Conservation (phyloP, 2,329 filamentous ascomycete species). For the Talaromyces atroroseus region DNA sequence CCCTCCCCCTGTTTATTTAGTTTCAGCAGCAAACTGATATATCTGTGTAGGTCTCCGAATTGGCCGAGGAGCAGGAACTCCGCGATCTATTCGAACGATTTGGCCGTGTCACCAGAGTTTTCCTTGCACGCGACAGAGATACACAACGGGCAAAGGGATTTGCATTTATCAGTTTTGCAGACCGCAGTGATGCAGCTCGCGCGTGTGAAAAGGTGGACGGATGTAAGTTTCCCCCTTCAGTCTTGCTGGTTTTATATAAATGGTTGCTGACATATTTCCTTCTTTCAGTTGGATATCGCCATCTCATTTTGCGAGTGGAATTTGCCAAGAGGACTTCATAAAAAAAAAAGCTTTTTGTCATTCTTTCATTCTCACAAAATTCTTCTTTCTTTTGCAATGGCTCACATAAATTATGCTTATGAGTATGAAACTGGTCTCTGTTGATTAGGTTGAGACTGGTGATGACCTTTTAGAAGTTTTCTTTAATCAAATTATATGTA, state of each 20-base stretch:
- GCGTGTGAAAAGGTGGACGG: slow-evolving; percentile 98
- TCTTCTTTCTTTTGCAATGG: slow-evolving; percentile 23
- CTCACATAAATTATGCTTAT: neutral
- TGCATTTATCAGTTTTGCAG: slow-evolving; percentile 95
- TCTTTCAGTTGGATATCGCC: slow-evolving; percentile 44
- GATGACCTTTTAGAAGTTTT: slow-evolving; percentile 4
- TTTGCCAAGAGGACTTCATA: slow-evolving; percentile 46
- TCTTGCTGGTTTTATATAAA: neutral
- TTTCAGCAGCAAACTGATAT: slow-evolving; percentile 29
- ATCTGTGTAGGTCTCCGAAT: slow-evolving; percentile 67
- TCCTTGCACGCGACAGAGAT: slow-evolving; percentile 95
- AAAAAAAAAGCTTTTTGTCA: slow-evolving; percentile 11
- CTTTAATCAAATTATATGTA: slow-evolving; percentile 2
- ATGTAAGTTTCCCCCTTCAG: slow-evolving; percentile 47
- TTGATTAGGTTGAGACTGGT: slow-evolving; percentile 3
- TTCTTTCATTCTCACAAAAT: slow-evolving; percentile 20
- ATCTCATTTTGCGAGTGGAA: slow-evolving; percentile 49
- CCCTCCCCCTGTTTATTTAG: neutral
- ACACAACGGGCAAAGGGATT: slow-evolving; percentile 96
- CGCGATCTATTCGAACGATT: slow-evolving; percentile 98
- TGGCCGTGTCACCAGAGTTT: slow-evolving; percentile 93
- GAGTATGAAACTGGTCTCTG: slow-evolving; percentile 4
- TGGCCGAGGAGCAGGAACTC: slow-evolving; percentile 92
- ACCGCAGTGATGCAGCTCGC: slow-evolving; percentile 81
- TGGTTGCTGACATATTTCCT: slow-evolving; percentile 20